These are phyloP conservation scores for Miamiensis avidus DNA, from an alignment of 169 alveolate genomes.

Conservation along the genomic window DNA sequence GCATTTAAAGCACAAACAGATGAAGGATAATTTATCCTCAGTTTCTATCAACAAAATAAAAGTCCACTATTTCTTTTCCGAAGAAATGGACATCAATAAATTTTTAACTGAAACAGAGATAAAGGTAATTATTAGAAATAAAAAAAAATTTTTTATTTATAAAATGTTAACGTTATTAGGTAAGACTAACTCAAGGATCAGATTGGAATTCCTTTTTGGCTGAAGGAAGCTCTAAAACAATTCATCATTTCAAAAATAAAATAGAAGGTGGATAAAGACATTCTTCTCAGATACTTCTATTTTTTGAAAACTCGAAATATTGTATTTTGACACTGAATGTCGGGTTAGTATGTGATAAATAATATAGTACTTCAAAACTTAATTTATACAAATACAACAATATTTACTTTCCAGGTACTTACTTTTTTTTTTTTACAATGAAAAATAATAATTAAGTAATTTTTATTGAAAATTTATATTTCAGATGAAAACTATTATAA, in stretches of 20 bases:
- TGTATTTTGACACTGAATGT: conserved; percentile 42
- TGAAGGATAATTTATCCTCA: conserved; percentile 4
- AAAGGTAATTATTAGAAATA: conserved; percentile 14
- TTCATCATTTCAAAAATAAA: conserved; percentile 56
- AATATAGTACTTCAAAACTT: conserved; percentile 61
- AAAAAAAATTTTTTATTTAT: too few relatives aligned
- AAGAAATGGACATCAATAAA: conserved; percentile 47
- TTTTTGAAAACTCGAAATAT: conserved; percentile 56
- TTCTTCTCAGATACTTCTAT: conserved; percentile 47
- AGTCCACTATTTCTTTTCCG: conserved; percentile 64
- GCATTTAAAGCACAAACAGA: neutral
- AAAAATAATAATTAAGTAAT: too few relatives aligned
- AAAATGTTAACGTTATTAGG: neutral
- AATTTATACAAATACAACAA: conserved; percentile 51
- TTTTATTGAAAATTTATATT: too few relatives aligned
- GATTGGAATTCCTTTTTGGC: conserved; percentile 70
- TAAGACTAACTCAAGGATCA: conserved; percentile 59
- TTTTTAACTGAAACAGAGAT: conserved; percentile 61
- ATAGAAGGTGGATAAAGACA: conserved; percentile 39
- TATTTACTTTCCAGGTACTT: conserved; percentile 67
- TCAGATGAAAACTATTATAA: conserved; percentile 65
- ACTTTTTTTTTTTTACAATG: too few relatives aligned
- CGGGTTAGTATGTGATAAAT: conserved; percentile 61
- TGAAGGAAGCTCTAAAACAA: conserved; percentile 58
- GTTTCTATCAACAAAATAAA: conserved; percentile 47